Base-by-base conservation (phyloP, 2,329 filamentous ascomycete species). In the Verticillium isaacii region DNA sequence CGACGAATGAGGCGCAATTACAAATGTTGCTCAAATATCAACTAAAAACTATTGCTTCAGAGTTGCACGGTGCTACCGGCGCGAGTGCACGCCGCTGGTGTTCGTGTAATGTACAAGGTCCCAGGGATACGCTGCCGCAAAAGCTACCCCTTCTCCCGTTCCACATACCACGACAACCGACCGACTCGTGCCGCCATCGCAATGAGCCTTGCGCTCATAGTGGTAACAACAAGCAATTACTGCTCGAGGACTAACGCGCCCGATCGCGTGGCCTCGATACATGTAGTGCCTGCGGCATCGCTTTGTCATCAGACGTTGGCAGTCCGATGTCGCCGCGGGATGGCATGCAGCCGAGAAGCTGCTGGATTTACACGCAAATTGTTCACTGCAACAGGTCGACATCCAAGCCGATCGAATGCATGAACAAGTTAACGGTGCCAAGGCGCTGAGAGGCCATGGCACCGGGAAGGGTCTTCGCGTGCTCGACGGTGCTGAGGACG, bases 341-440 rank as follows among this genome's bases (percentile, higher is more conserved):
- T 23, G 8, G 8, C 9, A 50, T 25, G 45, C 45, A 25, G 45
- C 45, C 45, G 39, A 15, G 37, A n/a, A 15, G 15, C 17, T 41
- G 37, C 37, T 41, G 11, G 9, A 1, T n/a, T 25, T 9, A 9
- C n/a, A 9, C n/a, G n/a, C n/a, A 25, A 3, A 59, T 50, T 62
- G 29, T 66, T 70, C 72, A 78, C 69, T 77, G 75, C 64, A 87
- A 75, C 59, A 89, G 77, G 69, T 97, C 95, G 58, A 99, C 95
- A 79, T 99, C 95, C 73, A 99, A 83, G n/a, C 95, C 95, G 76
- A 99, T 97, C 61, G 94, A 95, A 71, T 93, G 90, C 93, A 99
- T 97, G 76, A 99, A 99, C 61, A 99, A 80, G 74, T 99, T 99
- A 68, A 99, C 95, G 72, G 97, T 97, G 62, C 90, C 89, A 62